Percentiles rank a stretch among this genome's conserved stretches.
These are phyloP conservation scores for Debaryomyces tyrocola DNA, from an alignment of 805 yeast species.

Conservation along the genomic window DNA sequence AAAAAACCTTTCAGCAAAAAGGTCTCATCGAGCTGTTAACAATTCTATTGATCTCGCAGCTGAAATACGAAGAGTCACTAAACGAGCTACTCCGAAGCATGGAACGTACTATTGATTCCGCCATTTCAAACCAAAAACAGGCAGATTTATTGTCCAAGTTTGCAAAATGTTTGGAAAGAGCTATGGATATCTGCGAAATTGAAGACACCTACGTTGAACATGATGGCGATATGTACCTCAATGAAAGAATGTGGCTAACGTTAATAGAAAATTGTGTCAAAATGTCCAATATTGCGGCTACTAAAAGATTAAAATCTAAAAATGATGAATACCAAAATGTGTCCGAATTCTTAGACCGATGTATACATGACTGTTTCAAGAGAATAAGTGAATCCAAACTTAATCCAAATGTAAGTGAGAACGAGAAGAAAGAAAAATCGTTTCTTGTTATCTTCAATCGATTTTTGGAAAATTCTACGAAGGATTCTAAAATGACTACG, in stretches of 20 bases:
- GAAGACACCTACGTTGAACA: constrained; percentile 10
- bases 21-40: constrained; percentile 32
- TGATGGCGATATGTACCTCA: constrained; percentile 12
- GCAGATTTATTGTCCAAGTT: constrained; percentile 12
- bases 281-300: constrained; percentile 12
- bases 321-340: not conserved
- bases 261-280: constrained; percentile 25
- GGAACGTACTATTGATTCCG: constrained; percentile 15
- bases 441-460: constrained; percentile 55
- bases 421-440: constrained; percentile 27
- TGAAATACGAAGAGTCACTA: constrained; percentile 30
- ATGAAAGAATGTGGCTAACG: constrained; percentile 30
- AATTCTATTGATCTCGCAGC: constrained; percentile 21
- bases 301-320: not conserved
- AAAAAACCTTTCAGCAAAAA: constrained; percentile 18
- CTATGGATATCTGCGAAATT: constrained; percentile 28
- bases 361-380: constrained; percentile 34
- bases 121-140: constrained; percentile 7
- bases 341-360: constrained; percentile 20
- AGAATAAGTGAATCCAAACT: constrained; percentile 27
- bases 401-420: constrained; percentile 9
- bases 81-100: constrained; percentile 20
- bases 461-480: constrained; percentile 51
- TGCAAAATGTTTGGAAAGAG: constrained; percentile 34
- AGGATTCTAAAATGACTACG: constrained; percentile 43